Percentiles rank a stretch among this genome's conserved stretches.
These are phyloP conservation scores for Leishmania mexicana DNA, from an alignment of 208 protist genomes.

Conservation along the genomic window DNA sequence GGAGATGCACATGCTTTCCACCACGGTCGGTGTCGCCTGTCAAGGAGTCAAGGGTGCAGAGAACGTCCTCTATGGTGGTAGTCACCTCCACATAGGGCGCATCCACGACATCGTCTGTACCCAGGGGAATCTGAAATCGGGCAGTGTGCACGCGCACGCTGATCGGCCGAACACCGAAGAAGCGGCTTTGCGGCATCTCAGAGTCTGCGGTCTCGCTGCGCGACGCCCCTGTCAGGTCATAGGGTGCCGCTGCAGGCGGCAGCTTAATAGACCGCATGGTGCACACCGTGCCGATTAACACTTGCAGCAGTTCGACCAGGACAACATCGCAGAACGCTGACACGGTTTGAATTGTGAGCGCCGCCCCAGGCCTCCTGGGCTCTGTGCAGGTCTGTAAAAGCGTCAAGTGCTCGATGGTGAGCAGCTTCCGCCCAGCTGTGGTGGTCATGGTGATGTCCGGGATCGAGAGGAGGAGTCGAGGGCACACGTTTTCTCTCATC, in stretches of 20 bases:
- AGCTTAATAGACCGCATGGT: background rate
- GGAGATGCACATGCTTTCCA: conserved; percentile 2
- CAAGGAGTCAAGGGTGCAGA: background rate
- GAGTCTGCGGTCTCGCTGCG: background rate
- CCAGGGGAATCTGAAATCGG: conserved; percentile 15
- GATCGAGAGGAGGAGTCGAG: conserved; percentile 13
- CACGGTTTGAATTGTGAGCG: conserved; percentile 11
- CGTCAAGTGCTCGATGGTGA: conserved; percentile 23
- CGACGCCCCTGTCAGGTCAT: background rate
- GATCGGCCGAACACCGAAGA: background rate
- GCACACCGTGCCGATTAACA: background rate
- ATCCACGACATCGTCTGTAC: conserved; percentile 1
- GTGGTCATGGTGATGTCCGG: conserved; percentile 35
- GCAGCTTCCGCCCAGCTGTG: conserved; percentile 21
- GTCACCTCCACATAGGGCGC: conserved; percentile 29
- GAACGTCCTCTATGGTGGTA: conserved; percentile 5
- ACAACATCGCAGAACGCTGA: conserved; percentile 11
- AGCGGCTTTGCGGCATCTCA: background rate
- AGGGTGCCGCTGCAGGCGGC: background rate
- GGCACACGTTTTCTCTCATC: no score
- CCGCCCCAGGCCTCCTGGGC: background rate
- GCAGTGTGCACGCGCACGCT: conserved; percentile 10
- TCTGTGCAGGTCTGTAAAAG: conserved; percentile 4
- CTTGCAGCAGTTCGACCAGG: conserved; percentile 25
- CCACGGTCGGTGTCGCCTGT: background rate